These are phyloP conservation scores for Kodamaea kaohsiungensis DNA, from an alignment of 805 yeast species.

Conservation along the genomic window DNA sequence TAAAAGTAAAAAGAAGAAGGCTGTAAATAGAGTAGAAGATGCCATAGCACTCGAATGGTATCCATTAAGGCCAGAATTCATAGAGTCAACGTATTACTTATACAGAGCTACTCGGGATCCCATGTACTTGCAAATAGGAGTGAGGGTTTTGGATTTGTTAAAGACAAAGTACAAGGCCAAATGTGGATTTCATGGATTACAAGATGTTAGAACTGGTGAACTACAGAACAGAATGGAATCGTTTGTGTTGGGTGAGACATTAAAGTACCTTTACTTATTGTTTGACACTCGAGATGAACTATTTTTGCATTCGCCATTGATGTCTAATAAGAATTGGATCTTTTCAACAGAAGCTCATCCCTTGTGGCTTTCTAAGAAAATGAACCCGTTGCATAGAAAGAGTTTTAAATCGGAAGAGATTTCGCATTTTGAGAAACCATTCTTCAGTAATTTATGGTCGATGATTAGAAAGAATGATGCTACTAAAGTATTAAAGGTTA, in stretches of 20 bases:
- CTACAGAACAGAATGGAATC: conserved; percentile 87
- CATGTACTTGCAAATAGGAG: conserved; percentile 74
- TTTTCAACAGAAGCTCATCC: conserved; percentile 95
- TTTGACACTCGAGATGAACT: conserved; percentile 66
- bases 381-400: conserved; percentile 8
- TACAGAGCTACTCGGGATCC: conserved; percentile 88
- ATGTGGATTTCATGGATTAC: conserved; percentile 83
- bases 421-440: conserved; percentile 7
- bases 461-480: conserved; percentile 5
- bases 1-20: conserved; percentile 4
- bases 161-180: conserved; percentile 50
- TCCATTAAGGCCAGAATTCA: conserved; percentile 88
- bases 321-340: conserved; percentile 48
- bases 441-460: conserved; percentile 12
- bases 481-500: conserved; percentile 3
- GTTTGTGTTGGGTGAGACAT: conserved; percentile 83
- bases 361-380: conserved; percentile 57
- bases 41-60: conserved; percentile 79
- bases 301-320: conserved; percentile 31
- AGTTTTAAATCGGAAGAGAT: conserved; percentile 9
- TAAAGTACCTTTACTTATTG: conserved; percentile 76
- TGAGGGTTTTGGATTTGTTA: conserved; percentile 57
- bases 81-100: conserved; percentile 83
- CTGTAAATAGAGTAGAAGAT: conserved; percentile 15
- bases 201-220: conserved; percentile 62